Evolutionary conservation across 176 grass and related monocot species (phyloP).

Genomic region (Musa itinerans): DNA sequence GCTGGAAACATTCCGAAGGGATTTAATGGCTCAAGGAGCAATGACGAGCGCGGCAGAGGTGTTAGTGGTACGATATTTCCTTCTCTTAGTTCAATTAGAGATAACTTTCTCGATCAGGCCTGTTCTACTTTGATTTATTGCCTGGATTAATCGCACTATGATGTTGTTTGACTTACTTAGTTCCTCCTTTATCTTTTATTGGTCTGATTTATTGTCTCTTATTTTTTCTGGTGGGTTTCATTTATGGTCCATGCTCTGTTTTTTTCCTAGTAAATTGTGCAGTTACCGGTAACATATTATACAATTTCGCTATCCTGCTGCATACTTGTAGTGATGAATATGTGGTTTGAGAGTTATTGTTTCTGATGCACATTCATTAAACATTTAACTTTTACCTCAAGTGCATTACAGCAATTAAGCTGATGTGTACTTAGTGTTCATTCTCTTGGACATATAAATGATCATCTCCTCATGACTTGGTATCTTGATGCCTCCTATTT

Average conservation of each 20-base stretch:
- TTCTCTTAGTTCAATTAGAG: not conserved
- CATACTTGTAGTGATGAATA: too few relatives aligned
- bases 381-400: not conserved
- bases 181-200: not conserved
- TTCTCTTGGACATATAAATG: too few relatives aligned
- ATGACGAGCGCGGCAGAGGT: conserved; percentile 3
- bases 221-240: too few relatives aligned
- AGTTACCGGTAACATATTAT: too few relatives aligned
- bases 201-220: not conserved
- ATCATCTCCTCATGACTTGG: too few relatives aligned
- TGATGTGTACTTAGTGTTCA: too few relatives aligned
- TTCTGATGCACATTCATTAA: not conserved
- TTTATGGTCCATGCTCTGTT: too few relatives aligned
- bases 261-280: too few relatives aligned
- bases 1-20: conserved; percentile 2
- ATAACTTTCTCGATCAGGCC: not conserved
- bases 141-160: not conserved
- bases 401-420: not conserved
- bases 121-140: not conserved
- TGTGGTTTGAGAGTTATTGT: not conserved
- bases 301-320: too few relatives aligned
- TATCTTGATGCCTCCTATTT: too few relatives aligned
- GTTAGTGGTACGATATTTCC: conserved; percentile 9
- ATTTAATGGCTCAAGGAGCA: conserved; percentile 9
- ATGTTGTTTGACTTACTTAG: not conserved